Percentiles rank a stretch among this genome's conserved stretches.
These are phyloP conservation scores for Penicillium psychrofluorescens DNA, from an alignment of 495 filamentous ascomycete species.

Conservation along the genomic window DNA sequence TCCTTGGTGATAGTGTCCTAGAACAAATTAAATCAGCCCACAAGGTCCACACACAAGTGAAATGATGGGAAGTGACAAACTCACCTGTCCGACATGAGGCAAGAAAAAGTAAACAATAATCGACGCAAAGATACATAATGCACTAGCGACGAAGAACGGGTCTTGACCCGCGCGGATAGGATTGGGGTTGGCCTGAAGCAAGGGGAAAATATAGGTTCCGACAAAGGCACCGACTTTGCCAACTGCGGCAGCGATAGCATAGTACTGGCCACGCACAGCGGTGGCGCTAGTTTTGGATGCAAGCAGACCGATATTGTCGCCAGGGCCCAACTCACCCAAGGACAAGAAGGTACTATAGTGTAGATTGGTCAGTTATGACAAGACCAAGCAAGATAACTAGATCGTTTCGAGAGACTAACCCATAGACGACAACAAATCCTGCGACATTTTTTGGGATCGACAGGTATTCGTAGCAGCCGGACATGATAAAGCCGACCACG, in stretches of 20 bases:
- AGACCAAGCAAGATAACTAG: no score
- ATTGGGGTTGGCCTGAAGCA: conserved; percentile 55
- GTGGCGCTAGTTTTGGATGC: conserved; percentile 86
- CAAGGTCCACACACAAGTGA: no score
- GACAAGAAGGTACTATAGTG: conserved; percentile 72
- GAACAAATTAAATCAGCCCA: no score
- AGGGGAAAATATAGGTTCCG: conserved; percentile 75
- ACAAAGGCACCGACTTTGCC: conserved; percentile 89
- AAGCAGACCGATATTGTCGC: conserved; percentile 84
- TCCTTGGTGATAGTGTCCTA: no score
- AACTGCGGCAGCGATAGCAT: conserved; percentile 75
- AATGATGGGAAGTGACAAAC: no score
- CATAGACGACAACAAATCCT: conserved; percentile 70
- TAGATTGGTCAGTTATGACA: not conserved
- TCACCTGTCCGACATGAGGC: conserved; percentile 59
- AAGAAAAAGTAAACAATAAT: conserved; percentile 49
- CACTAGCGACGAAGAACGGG: conserved; percentile 68
- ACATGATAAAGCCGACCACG: conserved; percentile 80
- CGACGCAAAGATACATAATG: conserved; percentile 57
- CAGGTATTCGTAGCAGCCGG: conserved; percentile 60
- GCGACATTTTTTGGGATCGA: conserved; percentile 56
- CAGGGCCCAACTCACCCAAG: conserved; percentile 80
- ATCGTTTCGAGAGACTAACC: conserved; percentile 21
- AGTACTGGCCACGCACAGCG: conserved; percentile 82
- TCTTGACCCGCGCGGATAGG: conserved; percentile 59